phyloP scores from a whole-genome alignment of 108 stramenopile genomes.

The Aurantiochytrium sp. region DNA sequence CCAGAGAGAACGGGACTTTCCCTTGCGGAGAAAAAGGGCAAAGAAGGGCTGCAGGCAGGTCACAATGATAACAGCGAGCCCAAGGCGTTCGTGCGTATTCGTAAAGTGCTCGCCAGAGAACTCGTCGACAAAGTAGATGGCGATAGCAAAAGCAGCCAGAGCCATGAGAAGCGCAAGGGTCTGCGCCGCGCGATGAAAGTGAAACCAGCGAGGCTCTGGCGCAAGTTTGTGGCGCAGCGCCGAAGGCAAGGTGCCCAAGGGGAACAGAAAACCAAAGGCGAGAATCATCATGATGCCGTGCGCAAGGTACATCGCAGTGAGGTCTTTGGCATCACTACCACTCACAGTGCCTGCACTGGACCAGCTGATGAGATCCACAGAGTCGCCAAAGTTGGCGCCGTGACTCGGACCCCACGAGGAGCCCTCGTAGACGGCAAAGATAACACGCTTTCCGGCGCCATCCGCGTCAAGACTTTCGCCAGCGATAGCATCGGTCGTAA shows the following conservation, averaged over 20 bases:
- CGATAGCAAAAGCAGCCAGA: not conserved
- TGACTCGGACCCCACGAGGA: not conserved
- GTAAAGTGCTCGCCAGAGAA: not conserved
- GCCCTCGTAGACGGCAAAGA: not conserved
- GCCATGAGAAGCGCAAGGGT: not conserved
- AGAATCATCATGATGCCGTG: not conserved
- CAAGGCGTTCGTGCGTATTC: not conserved
- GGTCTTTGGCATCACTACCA: no score
- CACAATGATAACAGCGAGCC: not conserved
- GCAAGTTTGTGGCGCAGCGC: not conserved
- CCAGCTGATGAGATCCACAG: not conserved
- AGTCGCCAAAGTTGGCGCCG: not conserved
- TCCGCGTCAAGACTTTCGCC: not conserved
- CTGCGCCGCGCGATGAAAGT: not conserved
- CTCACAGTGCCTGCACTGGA: no score
- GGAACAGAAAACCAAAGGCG: not conserved
- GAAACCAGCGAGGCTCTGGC: not conserved
- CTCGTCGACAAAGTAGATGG: not conserved
- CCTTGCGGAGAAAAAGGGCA: not conserved
- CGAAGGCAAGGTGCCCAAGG: not conserved
- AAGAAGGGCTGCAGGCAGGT: not conserved
- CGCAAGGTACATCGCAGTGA: not conserved
- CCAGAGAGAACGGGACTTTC: not conserved
- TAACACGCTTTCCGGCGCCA: not conserved
- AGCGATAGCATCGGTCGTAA: not conserved